phyloP scores from a whole-genome alignment of 2,329 filamentous ascomycete species.

The Colletotrichum caudatum region DNA sequence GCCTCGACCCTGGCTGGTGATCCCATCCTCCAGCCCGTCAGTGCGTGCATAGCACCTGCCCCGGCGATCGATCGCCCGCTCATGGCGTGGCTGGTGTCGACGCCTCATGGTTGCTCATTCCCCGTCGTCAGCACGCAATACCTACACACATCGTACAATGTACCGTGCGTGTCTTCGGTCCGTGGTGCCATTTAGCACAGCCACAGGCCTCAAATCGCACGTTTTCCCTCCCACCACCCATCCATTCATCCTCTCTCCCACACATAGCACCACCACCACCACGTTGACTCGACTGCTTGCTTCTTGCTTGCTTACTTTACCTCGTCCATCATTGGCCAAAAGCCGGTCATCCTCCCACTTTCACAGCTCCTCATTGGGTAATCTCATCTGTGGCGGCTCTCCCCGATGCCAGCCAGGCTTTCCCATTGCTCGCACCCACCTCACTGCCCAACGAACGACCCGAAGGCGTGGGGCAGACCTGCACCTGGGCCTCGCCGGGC shows the following conservation, averaged over 20 bases:
- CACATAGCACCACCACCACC: conserved; percentile 12
- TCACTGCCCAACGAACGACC: not conserved
- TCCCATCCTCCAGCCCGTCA: too few relatives aligned
- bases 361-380: conserved; percentile 17
- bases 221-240: conserved; percentile 33
- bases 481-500: not conserved
- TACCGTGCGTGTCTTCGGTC: not conserved
- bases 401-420: conserved; percentile 18
- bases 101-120: conserved; percentile 29
- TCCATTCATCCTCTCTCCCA: not conserved
- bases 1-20: conserved; percentile 11
- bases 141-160: too few relatives aligned
- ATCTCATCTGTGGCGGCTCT: conserved; percentile 27
- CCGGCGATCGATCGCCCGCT: conserved; percentile 11
- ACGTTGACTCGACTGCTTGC: conserved; percentile 31
- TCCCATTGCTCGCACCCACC: not conserved
- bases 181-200: conserved; percentile 45
- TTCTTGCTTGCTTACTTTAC: conserved; percentile 40
- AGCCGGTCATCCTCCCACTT: not conserved
- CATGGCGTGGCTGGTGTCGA: conserved; percentile 30
- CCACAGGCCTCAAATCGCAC: conserved; percentile 42
- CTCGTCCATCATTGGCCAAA: conserved; percentile 23
- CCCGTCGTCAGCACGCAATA: conserved; percentile 30
- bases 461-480: conserved; percentile 1
- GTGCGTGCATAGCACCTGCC: not conserved